phyloP scores from a whole-genome alignment of 2,329 filamentous ascomycete genomes.

The Arthrobotrys conoides region DNA sequence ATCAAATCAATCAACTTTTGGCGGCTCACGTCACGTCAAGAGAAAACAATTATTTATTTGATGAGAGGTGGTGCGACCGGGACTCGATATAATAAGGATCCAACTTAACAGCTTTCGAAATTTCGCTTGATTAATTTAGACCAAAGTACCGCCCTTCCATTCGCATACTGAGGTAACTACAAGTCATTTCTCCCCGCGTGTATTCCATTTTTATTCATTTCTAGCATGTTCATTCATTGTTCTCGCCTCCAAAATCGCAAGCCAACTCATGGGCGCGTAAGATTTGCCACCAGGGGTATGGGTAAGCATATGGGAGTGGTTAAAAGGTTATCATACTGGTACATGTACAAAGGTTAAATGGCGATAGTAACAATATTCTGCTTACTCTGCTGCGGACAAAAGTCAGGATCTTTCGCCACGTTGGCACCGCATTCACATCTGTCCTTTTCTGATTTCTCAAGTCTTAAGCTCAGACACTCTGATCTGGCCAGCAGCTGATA shows the following conservation, averaged over 20 bases:
- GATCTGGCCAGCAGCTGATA: not conserved
- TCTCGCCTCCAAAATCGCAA: not conserved
- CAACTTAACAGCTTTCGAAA: not conserved
- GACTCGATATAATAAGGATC: slow-evolving; percentile 17
- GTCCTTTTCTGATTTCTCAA: not conserved
- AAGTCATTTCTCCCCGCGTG: not conserved
- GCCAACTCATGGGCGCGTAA: not conserved
- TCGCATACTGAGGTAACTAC: not conserved
- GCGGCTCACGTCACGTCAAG: too few species aligned
- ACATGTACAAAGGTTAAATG: too few species aligned
- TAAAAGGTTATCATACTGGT: not conserved
- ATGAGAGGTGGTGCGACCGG: too few species aligned
- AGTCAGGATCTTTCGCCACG: not conserved
- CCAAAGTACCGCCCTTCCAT: not conserved
- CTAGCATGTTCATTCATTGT: not conserved
- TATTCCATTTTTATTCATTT: not conserved
- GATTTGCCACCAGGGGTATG: not conserved
- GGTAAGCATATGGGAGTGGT: not conserved
- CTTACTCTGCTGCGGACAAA: not conserved
- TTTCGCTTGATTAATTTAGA: not conserved
- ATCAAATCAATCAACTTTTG: not conserved
- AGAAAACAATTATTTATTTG: too few species aligned
- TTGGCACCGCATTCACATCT: not conserved
- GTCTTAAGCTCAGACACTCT: not conserved
- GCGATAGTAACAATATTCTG: not conserved